These are phyloP conservation scores for Leersia perrieri DNA, from an alignment of 176 grass and related monocot species.

Conservation along the genomic window DNA sequence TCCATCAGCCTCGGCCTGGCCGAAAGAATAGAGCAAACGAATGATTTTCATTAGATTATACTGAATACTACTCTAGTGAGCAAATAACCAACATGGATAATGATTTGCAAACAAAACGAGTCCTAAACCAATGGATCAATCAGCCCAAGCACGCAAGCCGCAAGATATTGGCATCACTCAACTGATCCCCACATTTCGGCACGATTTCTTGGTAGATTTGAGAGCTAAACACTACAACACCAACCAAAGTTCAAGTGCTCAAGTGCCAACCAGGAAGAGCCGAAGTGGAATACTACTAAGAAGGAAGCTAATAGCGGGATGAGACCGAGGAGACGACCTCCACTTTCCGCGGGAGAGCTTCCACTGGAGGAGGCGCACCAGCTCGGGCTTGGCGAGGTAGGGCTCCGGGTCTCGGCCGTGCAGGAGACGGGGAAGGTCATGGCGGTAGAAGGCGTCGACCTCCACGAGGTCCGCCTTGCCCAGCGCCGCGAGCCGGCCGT, in stretches of 20 bases:
- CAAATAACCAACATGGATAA: neutral
- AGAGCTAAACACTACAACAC: neutral
- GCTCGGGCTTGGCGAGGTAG: conserved; percentile 72
- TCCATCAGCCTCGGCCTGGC: conserved; percentile 77
- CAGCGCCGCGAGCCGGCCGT: conserved; percentile 46
- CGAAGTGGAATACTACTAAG: too few species aligned
- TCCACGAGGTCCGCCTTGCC: conserved; percentile 63
- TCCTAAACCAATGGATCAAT: neutral
- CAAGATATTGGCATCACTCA: neutral
- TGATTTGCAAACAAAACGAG: neutral
- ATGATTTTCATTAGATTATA: too few species aligned
- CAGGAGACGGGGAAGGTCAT: conserved; percentile 65
- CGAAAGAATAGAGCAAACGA: neutral
- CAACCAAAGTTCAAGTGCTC: neutral
- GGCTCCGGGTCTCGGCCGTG: conserved; percentile 54
- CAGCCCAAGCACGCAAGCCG: neutral
- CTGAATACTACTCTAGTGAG: too few species aligned
- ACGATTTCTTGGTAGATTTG: neutral
- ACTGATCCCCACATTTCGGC: neutral
- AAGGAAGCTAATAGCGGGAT: neutral
- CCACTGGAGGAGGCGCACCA: conserved; percentile 80
- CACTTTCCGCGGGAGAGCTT: conserved; percentile 94
- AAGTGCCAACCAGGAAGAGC: too few species aligned
- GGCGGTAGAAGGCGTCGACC: conserved; percentile 71
- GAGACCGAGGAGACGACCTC: conserved; percentile 36